Evolutionary conservation across 345 rosid species (phyloP).

Genomic region (Psidium guajava): DNA sequence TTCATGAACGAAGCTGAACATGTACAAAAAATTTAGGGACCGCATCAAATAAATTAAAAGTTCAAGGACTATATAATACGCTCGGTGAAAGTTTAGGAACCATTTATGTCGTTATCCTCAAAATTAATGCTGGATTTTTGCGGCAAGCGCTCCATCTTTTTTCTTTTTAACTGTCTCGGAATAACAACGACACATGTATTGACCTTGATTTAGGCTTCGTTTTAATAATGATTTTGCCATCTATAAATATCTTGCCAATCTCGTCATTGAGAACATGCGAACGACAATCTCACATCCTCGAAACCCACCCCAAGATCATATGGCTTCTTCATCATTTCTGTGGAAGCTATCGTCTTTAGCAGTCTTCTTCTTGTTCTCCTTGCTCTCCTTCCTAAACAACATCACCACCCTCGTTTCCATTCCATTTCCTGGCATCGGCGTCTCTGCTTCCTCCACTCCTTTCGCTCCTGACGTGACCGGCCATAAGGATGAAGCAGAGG

Average conservation of each 20-base stretch:
- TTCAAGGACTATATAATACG: too few relatives aligned
- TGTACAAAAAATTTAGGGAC: too few relatives aligned
- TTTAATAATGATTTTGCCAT: neutral
- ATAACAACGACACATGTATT: too few relatives aligned
- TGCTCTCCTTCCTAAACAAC: neutral
- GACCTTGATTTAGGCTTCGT: neutral
- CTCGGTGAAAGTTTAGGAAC: too few relatives aligned
- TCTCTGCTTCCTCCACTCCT: neutral
- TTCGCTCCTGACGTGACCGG: accelerated
- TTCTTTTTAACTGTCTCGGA: too few relatives aligned
- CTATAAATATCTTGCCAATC: neutral
- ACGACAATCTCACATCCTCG: neutral
- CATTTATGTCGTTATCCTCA: too few relatives aligned
- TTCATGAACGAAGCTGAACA: too few relatives aligned
- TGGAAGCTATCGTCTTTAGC: neutral
- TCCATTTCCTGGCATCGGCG: neutral
- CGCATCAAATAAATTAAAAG: too few relatives aligned
- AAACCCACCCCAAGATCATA: neutral
- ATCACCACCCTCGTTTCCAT: neutral
- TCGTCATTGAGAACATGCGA: neutral
- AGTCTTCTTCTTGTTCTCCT: neutral
- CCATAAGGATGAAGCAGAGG: neutral
- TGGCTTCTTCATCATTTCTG: neutral
- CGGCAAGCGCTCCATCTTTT: too few relatives aligned
- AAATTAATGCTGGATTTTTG: too few relatives aligned